Conservation (phyloP, 768 basidiomycete species). For the Psilocybe sp. region DNA sequence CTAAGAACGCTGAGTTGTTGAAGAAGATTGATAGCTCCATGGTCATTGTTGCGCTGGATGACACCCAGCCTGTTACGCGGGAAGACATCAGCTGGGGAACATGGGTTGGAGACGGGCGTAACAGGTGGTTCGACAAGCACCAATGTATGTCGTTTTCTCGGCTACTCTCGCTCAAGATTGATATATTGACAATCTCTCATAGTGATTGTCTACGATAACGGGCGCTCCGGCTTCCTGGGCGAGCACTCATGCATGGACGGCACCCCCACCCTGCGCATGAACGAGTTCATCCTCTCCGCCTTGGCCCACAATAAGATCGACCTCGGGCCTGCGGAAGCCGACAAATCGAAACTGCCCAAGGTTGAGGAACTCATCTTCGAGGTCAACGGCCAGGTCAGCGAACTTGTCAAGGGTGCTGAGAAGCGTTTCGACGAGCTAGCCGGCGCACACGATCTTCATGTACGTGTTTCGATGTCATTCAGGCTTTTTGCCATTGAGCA, state of each 20-base stretch:
- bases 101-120: slow-evolving; percentile 90
- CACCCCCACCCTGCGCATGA: slow-evolving; percentile 91
- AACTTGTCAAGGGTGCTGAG: slow-evolving; percentile 57
- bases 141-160: slow-evolving; percentile 56
- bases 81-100: slow-evolving; percentile 79
- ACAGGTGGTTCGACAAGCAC: slow-evolving; percentile 97
- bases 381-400: slow-evolving; percentile 51
- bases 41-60: slow-evolving; percentile 84
- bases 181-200: slow-evolving; percentile 6
- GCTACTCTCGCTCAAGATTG: background rate
- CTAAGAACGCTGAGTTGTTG: slow-evolving; percentile 63
- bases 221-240: slow-evolving; percentile 89
- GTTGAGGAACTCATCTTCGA: slow-evolving; percentile 73
- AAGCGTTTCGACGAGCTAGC: slow-evolving; percentile 75
- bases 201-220: slow-evolving; percentile 96
- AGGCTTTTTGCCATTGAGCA: background rate
- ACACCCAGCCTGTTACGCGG: slow-evolving; percentile 73
- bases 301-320: slow-evolving; percentile 73
- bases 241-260: slow-evolving; percentile 92
- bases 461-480: slow-evolving; percentile 20
- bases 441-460: slow-evolving; percentile 74
- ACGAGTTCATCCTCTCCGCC: slow-evolving; percentile 86
- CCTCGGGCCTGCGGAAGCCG: slow-evolving; percentile 48
- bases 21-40: slow-evolving; percentile 87
- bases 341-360: slow-evolving; percentile 40